phyloP scores from a whole-genome alignment of 2,329 filamentous ascomycete genomes.

The Penicillium sp. region DNA sequence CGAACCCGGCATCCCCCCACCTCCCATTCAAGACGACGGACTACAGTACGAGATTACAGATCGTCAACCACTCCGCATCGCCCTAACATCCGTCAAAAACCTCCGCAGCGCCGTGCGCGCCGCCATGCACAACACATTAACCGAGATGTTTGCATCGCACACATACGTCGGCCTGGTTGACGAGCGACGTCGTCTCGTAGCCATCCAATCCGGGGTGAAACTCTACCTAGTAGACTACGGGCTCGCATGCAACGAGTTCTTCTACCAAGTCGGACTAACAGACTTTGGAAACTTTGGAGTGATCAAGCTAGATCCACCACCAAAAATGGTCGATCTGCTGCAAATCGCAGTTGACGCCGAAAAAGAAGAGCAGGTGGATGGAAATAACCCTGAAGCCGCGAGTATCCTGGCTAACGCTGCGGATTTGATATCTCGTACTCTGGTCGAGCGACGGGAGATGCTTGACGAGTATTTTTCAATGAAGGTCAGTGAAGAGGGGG shows the following conservation, averaged over 20 bases:
- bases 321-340: constrained; percentile 74
- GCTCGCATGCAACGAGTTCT: constrained; percentile 82
- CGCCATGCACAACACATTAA: constrained; percentile 81
- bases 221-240: constrained; percentile 94
- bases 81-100: constrained; percentile 82
- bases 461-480: constrained; percentile 90
- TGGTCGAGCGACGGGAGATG: constrained; percentile 82
- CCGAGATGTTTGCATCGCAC: constrained; percentile 83
- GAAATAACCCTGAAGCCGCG: constrained; percentile 43
- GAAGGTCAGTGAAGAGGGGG: constrained; percentile 77
- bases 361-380: constrained; percentile 51
- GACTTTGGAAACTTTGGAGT: constrained; percentile 94
- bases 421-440: constrained; percentile 67
- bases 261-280: constrained; percentile 92
- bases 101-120: constrained; percentile 82
- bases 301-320: constrained; percentile 78
- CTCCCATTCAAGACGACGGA: constrained; percentile 51
- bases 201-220: constrained; percentile 90
- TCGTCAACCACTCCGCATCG: constrained; percentile 71
- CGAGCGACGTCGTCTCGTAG: constrained; percentile 81
- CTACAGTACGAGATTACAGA: constrained; percentile 75
- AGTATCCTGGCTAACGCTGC: constrained; percentile 70
- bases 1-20: constrained; percentile 41
- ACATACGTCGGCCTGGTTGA: constrained; percentile 96
- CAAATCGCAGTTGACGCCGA: constrained; percentile 75